phyloP scores from a whole-genome alignment of 2,329 filamentous ascomycete species.

The Calonectria fujianensis region DNA sequence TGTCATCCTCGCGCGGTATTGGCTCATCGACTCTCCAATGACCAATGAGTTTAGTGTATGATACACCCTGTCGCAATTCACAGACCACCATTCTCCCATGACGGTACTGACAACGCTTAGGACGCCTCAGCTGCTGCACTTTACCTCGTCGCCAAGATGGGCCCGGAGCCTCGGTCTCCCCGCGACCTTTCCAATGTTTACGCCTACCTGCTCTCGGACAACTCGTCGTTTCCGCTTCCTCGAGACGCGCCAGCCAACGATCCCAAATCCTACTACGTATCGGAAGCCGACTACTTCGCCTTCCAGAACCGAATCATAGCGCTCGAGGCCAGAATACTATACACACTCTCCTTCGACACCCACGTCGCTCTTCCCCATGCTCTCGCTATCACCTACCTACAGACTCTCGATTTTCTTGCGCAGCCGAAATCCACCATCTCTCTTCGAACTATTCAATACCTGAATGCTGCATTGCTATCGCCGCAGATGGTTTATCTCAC shows the following conservation, averaged over 20 bases:
- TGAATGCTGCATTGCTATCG: slow-evolving; percentile 91
- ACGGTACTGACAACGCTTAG: slow-evolving; percentile 64
- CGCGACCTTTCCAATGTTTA: slow-evolving; percentile 91
- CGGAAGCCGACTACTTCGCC: slow-evolving; percentile 82
- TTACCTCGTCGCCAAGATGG: slow-evolving; percentile 89
- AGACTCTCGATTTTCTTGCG: slow-evolving; percentile 84
- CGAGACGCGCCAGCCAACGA: slow-evolving; percentile 61
- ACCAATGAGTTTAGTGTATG: slow-evolving; percentile 74
- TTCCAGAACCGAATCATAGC: slow-evolving; percentile 79
- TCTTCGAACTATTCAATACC: slow-evolving; percentile 80
- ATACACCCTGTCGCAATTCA: not conserved
- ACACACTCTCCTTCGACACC: slow-evolving; percentile 85
- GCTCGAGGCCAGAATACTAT: slow-evolving; percentile 86
- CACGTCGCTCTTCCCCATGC: slow-evolving; percentile 91
- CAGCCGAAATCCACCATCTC: slow-evolving; percentile 72
- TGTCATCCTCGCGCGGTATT: slow-evolving; percentile 88
- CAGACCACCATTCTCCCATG: not conserved
- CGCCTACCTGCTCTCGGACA: slow-evolving; percentile 82
- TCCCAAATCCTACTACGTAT: slow-evolving; percentile 78
- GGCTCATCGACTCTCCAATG: slow-evolving; percentile 77
- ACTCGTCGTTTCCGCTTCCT: slow-evolving; percentile 72
- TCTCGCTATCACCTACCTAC: slow-evolving; percentile 92
- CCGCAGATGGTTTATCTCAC: slow-evolving; percentile 94
- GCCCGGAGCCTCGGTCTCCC: slow-evolving; percentile 83
- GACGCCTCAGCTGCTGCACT: slow-evolving; percentile 88